Conservation (phyloP, 2,329 filamentous ascomycete genomes). For the Aspergillus felis region DNA sequence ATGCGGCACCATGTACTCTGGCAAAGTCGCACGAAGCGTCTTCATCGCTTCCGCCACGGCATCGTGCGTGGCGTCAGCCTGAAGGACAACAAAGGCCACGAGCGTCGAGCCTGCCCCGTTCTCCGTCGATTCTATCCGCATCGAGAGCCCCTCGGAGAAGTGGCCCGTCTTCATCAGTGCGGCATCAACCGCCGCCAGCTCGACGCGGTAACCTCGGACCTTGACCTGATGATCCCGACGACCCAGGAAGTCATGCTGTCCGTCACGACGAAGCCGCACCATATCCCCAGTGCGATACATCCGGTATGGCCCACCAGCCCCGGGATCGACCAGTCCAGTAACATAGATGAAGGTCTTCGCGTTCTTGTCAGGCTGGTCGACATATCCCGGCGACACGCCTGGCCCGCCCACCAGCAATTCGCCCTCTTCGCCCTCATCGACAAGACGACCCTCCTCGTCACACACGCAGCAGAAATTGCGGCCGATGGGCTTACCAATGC, state of each 20-base stretch:
- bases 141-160: conserved; percentile 13
- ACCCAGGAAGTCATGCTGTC: conserved; percentile 67
- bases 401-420: conserved; percentile 19
- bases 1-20: conserved; percentile 67
- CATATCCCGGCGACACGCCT: conserved; percentile 50
- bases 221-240: conserved; percentile 81
- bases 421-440: conserved; percentile 12
- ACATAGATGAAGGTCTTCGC: conserved; percentile 68
- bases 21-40: conserved; percentile 62
- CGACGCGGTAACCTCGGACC: conserved; percentile 84
- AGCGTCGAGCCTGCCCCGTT: conserved; percentile 11
- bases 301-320: conserved; percentile 44
- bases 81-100: conserved; percentile 17
- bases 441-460: conserved; percentile 6
- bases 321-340: conserved; percentile 59
- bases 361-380: conserved; percentile 55
- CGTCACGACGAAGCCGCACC: conserved; percentile 59
- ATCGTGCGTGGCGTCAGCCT: conserved; percentile 25
- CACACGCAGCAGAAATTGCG: conserved; percentile 8
- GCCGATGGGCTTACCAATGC: neutral
- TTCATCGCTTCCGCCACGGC: conserved; percentile 9
- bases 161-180: conserved; percentile 11
- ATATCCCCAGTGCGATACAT: conserved; percentile 80
- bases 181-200: conserved; percentile 80
- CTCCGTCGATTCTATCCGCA: conserved; percentile 11